These are phyloP conservation scores for Colletotrichum cereale DNA, from an alignment of 2,329 filamentous ascomycete genomes.

Conservation along the genomic window DNA sequence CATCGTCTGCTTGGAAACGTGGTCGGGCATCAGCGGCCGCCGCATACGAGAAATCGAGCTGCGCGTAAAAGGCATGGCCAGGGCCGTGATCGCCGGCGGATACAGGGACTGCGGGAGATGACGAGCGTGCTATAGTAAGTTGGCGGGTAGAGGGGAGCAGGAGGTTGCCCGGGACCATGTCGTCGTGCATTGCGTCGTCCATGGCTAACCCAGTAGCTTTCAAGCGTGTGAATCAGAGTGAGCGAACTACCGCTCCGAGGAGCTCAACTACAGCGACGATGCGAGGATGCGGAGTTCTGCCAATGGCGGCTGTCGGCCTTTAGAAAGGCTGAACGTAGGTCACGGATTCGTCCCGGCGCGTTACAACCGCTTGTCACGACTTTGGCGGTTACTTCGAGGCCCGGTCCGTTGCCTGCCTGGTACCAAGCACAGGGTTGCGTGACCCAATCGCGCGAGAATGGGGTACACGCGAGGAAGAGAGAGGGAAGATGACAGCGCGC, in stretches of 20 bases:
- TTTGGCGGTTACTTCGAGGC: not conserved
- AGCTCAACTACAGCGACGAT: not conserved
- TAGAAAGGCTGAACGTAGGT: not conserved
- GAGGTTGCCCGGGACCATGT: slow-evolving; percentile 49
- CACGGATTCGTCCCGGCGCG: not conserved
- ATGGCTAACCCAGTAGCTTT: slow-evolving; percentile 29
- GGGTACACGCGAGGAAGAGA: not conserved
- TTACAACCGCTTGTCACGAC: not conserved
- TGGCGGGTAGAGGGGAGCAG: slow-evolving; percentile 51
- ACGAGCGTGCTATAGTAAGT: slow-evolving; percentile 44
- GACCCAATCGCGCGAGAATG: not conserved
- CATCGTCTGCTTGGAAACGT: not conserved
- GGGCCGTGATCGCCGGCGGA: slow-evolving; percentile 18
- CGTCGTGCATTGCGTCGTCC: slow-evolving; percentile 37
- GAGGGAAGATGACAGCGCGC: not conserved
- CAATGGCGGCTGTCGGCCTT: not conserved
- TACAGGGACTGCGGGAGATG: slow-evolving; percentile 7
- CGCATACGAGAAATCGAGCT: slow-evolving; percentile 36
- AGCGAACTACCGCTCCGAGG: not conserved
- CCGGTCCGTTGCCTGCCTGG: not conserved
- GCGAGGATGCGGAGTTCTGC: not conserved
- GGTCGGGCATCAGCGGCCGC: slow-evolving; percentile 49
- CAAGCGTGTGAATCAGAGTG: slow-evolving; percentile 12
- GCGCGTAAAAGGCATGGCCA: slow-evolving; percentile 42
- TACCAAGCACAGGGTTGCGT: not conserved